Base-by-base conservation (phyloP, 164 flowering plant genomes). In the Berberis thunbergii region DNA sequence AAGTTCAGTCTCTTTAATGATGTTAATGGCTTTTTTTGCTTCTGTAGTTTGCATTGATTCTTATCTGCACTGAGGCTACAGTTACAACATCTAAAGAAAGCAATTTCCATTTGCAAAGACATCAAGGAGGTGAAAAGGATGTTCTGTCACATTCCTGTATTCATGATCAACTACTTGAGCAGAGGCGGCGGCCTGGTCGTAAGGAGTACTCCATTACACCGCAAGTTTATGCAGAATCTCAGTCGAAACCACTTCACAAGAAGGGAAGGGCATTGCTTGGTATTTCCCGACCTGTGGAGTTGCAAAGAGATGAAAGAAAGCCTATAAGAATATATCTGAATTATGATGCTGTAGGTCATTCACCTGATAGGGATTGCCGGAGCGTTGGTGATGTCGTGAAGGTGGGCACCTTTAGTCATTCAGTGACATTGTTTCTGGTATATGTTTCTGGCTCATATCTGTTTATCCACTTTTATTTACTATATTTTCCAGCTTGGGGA, bases 331-430 rank as follows among this genome's bases (percentile, higher is more conserved):
- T 95, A 68, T 95, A 79, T 78, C 72, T 95, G 54, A 95, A 95
- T 74, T 95, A 91, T 80, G 97, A 91, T 83, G 97, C 97, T 64
- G 99, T 95, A 68, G 97, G 99, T 43, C 99, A 86, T 68, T 91
- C 99, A 4, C 77, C 84, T 50, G 99, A 95, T 69, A 79, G 99
- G 77, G 99, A 95, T 73, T 95, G 99, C 68, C 82, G 77, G 58
- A 79, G 71, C 63, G 88, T 85, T 74, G 94, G 97, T 5, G 92
- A 85, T 59, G 80, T 84, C 68, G 97, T 95, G 49, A 95, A 91
- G 96, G 99, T 85, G 49, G 54, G 86, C 73, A 13, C 64, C 41
- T 41, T 60, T 42, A n/a, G 54, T 67, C 7, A 40, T 54, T 55
- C 53, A 3, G 3, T 62, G 48, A 54, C n/a, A n/a, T n/a, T n/a